Evolutionary conservation across 192 early-diverging fungal species (phyloP).

Genomic region (Spizellomyces sp.): DNA sequence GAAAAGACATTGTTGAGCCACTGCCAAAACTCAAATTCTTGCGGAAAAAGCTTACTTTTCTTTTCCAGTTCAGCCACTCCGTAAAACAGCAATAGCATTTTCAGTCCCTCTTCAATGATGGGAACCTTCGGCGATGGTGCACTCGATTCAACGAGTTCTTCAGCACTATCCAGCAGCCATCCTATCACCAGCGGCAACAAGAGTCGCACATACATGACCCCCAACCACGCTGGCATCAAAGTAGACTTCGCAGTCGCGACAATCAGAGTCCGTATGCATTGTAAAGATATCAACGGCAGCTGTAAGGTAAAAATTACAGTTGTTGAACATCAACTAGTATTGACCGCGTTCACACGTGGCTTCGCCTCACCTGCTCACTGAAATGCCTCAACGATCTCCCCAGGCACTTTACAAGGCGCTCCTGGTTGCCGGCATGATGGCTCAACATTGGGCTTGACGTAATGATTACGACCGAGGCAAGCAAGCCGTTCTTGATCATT

Average conservation of each 20-base stretch:
- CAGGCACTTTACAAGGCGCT: constrained; percentile 4
- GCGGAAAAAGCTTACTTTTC: constrained; percentile 9
- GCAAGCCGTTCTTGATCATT: constrained; percentile 38
- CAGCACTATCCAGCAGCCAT: neutral
- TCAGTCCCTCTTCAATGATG: constrained; percentile 19
- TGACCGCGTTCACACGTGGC: neutral
- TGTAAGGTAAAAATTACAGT: neutral
- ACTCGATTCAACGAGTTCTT: neutral
- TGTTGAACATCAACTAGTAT: neutral
- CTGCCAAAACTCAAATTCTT: too few relatives aligned
- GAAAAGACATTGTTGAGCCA: too few relatives aligned
- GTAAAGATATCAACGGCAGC: constrained; percentile 10
- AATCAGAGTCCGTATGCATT: constrained; percentile 18
- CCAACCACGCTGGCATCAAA: constrained; percentile 1
- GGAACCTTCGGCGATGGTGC: neutral
- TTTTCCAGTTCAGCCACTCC: neutral
- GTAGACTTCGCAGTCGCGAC: constrained; percentile 3
- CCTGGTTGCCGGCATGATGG: constrained; percentile 8
- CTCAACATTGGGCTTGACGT: constrained; percentile 25
- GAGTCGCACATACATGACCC: constrained; percentile 5
- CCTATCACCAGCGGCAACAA: constrained; percentile 9
- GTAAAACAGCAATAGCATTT: constrained; percentile 18
- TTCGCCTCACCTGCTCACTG: constrained; percentile 11
- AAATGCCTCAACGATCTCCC: neutral
- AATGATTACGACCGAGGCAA: constrained; percentile 35